Base-by-base conservation (phyloP, 2,329 filamentous ascomycete genomes). In the Aspergillus novoparasiticus region DNA sequence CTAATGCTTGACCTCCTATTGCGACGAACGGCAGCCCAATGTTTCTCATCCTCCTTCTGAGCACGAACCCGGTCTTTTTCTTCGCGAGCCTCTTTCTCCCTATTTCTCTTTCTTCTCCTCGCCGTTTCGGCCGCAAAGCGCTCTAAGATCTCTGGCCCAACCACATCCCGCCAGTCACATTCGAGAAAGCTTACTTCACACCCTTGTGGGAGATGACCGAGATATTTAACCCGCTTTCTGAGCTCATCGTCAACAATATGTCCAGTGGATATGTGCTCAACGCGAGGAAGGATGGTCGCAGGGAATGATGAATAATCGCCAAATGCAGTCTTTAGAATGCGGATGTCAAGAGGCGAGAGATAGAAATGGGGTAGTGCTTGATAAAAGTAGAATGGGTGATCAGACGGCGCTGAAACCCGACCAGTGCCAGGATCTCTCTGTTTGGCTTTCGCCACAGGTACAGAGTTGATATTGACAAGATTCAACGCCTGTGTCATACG, bases 161-260 rank as follows among this genome's bases (percentile, higher is more conserved):
- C 91, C 43, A 95, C 91, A 68, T 96, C 93, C 3, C 92, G 93
- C 94, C 94, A 97, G 76, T 97, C 93, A 73, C 94, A 97, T 78
- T 97, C 94, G 1, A 97, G 78, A 71, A 97, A 97, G 68, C 86
- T 93, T 48, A 97, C 91, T 68, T 96, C 90, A 75, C 93, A 97
- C n/a, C 94, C 94, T 57, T 91, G 89, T 0, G 94, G 94, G 6
- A 97, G 84, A 76, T 97, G 94, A 0, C 88, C 87, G 3, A 97
- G 85, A 68, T 97, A 97, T 75, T 95, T 96, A 60, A 92, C 89
- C 36, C 93, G 87, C 74, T 91, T 93, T 54, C 94, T 88, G 59
- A 97, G 78, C 19, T 90, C 89, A 71, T 97, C 93, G 69, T 97
- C 93, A 6, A 97, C 88, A 6, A 93, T 89, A 73, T 96, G 92